Percentiles rank a stretch among this genome's conserved stretches.
Conservation (phyloP, 495 filamentous ascomycete genomes). For the Margaritispora aquatica region DNA sequence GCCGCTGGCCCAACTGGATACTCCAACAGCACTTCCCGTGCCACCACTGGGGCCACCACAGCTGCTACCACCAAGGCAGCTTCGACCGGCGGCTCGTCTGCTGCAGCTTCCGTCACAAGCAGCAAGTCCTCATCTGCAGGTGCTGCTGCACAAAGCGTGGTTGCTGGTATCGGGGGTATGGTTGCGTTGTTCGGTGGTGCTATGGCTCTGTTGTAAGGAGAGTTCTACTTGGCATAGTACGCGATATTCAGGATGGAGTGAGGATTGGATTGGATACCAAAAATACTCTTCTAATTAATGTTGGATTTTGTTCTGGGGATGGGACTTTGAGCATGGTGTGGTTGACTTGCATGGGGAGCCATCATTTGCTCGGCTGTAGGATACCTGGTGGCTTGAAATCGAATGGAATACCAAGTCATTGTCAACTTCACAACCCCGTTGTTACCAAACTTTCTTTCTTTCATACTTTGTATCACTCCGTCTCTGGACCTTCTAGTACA, state of each 20-base stretch:
- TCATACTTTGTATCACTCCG: too few species aligned
- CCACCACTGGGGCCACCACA: conserved; percentile 3
- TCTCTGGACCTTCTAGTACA: too few species aligned
- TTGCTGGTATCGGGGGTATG: conserved; percentile 21
- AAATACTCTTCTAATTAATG: background rate
- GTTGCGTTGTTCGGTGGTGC: conserved; percentile 22
- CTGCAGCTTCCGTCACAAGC: background rate
- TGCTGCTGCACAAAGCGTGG: conserved; percentile 15
- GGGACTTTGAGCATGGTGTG: background rate
- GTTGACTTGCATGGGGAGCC: background rate
- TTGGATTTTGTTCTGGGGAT: background rate
- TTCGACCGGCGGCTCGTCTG: background rate
- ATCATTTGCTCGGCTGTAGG: background rate
- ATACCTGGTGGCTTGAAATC: too few species aligned
- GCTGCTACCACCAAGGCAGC: background rate
- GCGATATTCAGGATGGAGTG: background rate
- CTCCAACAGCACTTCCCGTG: background rate
- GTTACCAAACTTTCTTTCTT: too few species aligned
- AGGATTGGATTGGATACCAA: background rate
- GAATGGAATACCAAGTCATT: too few species aligned
- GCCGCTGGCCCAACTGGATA: background rate
- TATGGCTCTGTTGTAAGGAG: conserved; percentile 16
- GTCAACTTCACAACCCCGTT: too few species aligned
- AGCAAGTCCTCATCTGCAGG: background rate
- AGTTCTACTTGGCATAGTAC: too few species aligned